Evolutionary conservation across 148 eudicot genomes (phyloP), one percentile per base, ranked within the genome.

Genomic region (Limonium bicolor): DNA sequence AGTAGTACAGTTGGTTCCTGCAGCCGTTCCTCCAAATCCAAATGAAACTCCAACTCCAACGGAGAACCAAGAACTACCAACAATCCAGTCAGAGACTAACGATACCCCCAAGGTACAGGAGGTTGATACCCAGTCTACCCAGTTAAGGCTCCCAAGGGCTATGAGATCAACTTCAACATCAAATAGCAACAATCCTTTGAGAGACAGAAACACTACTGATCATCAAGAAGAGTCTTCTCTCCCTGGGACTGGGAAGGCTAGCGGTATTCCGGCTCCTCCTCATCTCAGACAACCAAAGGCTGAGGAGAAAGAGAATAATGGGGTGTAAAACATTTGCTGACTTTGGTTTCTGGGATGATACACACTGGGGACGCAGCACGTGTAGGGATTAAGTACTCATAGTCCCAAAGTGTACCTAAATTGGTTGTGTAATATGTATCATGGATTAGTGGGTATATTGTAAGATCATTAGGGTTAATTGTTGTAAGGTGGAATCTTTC

Each of bases 1-100:
- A 1, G 65, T 53, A 4, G 61, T 81, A 55, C 93, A 85, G 52
- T 73, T 85, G 37, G 78, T 92, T 53, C 93, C 85, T 14, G 41
- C 74, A 36, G 13, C 68, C 1, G 6, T 58, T 21, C 61, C 58
- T 44, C 35, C 69, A 0, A 80, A 8, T 7, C 33, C 33, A 29
- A 7, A 8, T 20, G 14, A 24, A 5, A 18, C 9, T 11, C 28
- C 17, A 1, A 11, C 24, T 23, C 19, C 20, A 18, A 23, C 46
- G 13, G 25, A 39, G 24, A 41, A 43, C 11, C 7, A 28, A 43
- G 30, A 43, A n/a, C n/a, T n/a, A n/a, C n/a, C n/a, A 43, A 22
- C 31, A 3, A 24, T 18, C 16, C 30, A 43, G 11, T 1, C 31
- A 24, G 48, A 43, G 16, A 24, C 4, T 4, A 31, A 43, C 10